Evolutionary conservation across 169 alveolate species (phyloP).

Genomic region (Amoebophrya sp.): DNA sequence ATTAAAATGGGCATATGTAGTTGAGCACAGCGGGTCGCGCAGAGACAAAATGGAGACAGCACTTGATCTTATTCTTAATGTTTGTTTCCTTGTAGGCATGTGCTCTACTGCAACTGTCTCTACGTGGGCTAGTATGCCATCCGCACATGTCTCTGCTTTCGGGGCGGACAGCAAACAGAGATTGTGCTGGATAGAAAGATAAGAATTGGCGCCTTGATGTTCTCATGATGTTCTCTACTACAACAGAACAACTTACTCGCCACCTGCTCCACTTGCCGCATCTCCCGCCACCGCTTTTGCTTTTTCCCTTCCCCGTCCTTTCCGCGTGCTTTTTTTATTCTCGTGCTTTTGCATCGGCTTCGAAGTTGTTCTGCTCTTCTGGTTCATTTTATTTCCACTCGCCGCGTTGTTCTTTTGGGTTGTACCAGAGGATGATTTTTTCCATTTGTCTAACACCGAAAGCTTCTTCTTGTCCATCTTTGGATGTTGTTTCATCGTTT

Average conservation of each 20-base stretch:
- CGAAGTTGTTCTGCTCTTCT: background rate
- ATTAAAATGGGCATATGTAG: too few species aligned
- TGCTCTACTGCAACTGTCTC: too few species aligned
- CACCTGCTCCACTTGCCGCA: background rate
- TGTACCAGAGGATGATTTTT: background rate
- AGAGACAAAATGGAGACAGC: too few species aligned
- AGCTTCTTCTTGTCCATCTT: background rate
- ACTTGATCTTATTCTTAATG: too few species aligned
- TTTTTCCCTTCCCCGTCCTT: background rate
- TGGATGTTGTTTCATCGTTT: background rate
- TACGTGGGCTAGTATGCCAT: too few species aligned
- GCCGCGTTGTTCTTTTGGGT: background rate
- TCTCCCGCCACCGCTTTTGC: background rate
- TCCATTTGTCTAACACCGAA: background rate
- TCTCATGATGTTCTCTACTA: background rate
- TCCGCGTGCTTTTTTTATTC: background rate
- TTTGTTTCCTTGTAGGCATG: too few species aligned
- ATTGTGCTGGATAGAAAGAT: too few species aligned
- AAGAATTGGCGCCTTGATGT: too few species aligned
- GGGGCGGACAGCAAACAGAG: too few species aligned
- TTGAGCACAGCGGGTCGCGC: too few species aligned
- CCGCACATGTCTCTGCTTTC: too few species aligned
- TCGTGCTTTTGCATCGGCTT: background rate
- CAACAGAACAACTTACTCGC: background rate
- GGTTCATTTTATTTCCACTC: background rate